Conservation (phyloP, 2,329 filamentous ascomycete genomes). For the Botrytis deweyae region DNA sequence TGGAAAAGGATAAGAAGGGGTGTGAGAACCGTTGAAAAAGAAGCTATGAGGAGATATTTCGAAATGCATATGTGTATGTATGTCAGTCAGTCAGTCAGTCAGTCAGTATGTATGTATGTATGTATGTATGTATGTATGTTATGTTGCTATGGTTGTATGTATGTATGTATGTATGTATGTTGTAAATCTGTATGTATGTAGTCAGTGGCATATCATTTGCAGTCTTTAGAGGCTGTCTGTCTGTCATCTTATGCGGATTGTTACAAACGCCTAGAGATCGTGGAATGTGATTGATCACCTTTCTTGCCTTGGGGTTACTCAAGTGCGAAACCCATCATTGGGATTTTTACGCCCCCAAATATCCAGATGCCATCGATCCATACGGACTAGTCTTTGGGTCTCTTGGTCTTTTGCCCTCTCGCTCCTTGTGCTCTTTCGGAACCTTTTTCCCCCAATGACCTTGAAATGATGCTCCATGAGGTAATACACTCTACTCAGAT, state of each 20-base stretch:
- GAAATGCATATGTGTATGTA: neutral
- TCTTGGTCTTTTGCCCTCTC: neutral
- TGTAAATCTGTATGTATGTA: neutral
- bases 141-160: neutral
- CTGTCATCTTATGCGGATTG: neutral
- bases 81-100: too few species aligned
- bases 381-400: neutral
- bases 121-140: neutral
- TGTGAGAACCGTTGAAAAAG: neutral
- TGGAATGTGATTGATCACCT: conserved; percentile 12
- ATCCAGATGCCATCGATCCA: neutral
- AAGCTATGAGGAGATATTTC: neutral
- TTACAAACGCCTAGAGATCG: conserved; percentile 12
- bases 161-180: neutral
- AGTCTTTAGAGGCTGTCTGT: neutral
- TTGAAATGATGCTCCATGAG: conserved; percentile 3
- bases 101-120: neutral
- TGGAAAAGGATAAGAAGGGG: neutral
- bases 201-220: neutral
- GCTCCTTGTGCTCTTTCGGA: conserved; percentile 1
- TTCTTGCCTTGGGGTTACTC: neutral
- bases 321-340: conserved; percentile 18
- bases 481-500: conserved; percentile 14
- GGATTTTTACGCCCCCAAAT: conserved; percentile 20
- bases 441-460: conserved; percentile 9